Conservation (phyloP, 176 grass and related monocot genomes). For the bread wheat (Triticum aestivum) region DNA sequence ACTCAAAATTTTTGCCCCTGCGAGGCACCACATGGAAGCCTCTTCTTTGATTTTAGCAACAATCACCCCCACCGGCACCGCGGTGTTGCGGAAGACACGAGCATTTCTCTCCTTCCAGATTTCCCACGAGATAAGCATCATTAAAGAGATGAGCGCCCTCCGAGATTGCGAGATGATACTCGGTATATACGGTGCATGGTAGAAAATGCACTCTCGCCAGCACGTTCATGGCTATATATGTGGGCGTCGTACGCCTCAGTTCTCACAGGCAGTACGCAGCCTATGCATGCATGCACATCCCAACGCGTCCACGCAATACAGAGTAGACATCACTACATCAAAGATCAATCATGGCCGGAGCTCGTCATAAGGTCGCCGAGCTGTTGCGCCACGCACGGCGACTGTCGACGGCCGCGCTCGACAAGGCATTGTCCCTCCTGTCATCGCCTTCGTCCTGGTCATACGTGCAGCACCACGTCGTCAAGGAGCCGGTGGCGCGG, state of each 20-base stretch:
- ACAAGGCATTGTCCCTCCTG: neutral
- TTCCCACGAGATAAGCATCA: no score
- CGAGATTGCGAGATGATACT: no score
- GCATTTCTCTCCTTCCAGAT: no score
- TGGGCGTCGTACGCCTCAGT: neutral
- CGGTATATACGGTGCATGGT: no score
- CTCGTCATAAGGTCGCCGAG: neutral
- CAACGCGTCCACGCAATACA: no score
- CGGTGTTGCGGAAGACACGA: no score
- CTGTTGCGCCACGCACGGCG: neutral
- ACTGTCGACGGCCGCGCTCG: neutral
- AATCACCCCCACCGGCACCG: no score
- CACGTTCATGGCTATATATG: neutral
- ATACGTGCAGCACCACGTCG: conserved; percentile 31
- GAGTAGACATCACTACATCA: neutral
- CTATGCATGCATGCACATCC: neutral
- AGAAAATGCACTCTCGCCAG: no score
- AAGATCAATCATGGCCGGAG: conserved; percentile 10
- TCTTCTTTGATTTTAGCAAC: no score
- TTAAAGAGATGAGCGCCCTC: no score
- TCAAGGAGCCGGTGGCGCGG: conserved; percentile 14
- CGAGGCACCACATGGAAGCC: no score
- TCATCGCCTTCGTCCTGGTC: neutral
- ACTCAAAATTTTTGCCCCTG: no score
- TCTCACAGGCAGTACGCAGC: neutral